Percentiles rank a stretch among this genome's conserved stretches.
Conservation (phyloP, 2,329 filamentous ascomycete genomes). For the Exophiala alcalophila region DNA sequence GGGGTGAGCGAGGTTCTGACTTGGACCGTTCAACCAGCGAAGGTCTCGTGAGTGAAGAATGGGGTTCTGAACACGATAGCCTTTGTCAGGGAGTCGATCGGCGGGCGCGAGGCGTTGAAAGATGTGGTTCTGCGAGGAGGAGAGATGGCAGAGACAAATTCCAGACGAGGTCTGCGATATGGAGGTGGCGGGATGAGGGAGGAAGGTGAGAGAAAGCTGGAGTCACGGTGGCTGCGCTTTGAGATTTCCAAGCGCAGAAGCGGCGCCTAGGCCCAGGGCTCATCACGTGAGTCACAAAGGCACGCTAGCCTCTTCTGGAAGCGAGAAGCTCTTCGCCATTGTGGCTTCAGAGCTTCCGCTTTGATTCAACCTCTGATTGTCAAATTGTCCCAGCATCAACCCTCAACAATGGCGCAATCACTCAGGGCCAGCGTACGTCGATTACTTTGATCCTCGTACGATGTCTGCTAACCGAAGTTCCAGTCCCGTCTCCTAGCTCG, state of each 20-base stretch:
- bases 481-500: constrained; percentile 62
- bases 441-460: constrained; percentile 4
- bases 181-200: constrained; percentile 16
- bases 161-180: constrained; percentile 20
- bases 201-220: constrained; percentile 18
- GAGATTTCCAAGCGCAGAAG: too few species aligned
- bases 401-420: constrained; percentile 53
- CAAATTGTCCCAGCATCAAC: constrained; percentile 8
- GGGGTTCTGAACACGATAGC: constrained; percentile 37
- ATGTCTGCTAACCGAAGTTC: constrained; percentile 31
- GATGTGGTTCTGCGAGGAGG: not conserved
- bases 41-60: constrained; percentile 54
- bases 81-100: constrained; percentile 39
- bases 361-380: too few species aligned
- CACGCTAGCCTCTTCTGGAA: not conserved
- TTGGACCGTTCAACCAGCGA: constrained; percentile 53
- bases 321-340: too few species aligned
- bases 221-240: constrained; percentile 6
- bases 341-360: too few species aligned
- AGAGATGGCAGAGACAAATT: constrained; percentile 13
- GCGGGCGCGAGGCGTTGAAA: constrained; percentile 31
- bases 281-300: too few species aligned
- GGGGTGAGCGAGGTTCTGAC: constrained; percentile 33
- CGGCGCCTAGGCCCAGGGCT: too few species aligned
- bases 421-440: constrained; percentile 58